Conservation (phyloP, 1,284 basidiomycete genomes). For the Puccinia coronata region DNA sequence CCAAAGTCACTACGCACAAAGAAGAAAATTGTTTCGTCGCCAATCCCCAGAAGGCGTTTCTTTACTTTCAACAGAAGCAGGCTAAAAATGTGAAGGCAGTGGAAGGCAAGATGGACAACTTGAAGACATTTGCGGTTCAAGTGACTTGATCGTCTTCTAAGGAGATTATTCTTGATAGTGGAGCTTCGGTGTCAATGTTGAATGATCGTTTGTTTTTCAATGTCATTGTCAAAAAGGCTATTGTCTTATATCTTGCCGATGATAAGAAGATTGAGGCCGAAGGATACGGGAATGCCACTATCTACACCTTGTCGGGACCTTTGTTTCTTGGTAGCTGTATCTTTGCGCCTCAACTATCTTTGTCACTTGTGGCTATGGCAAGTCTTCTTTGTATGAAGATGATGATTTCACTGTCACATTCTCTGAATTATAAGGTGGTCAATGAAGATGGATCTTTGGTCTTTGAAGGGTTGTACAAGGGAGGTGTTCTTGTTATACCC, state of each 20-base stretch:
- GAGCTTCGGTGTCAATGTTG: background rate
- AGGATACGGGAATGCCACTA: background rate
- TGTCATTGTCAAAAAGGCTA: background rate
- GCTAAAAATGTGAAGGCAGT: background rate
- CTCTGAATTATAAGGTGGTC: too few relatives aligned
- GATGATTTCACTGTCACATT: too few relatives aligned
- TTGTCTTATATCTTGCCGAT: background rate
- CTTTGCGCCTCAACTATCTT: background rate
- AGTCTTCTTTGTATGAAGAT: background rate
- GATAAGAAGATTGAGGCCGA: background rate
- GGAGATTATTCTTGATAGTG: background rate
- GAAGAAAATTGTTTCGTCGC: background rate
- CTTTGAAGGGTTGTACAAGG: background rate
- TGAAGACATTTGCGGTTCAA: background rate
- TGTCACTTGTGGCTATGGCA: background rate
- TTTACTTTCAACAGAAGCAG: background rate
- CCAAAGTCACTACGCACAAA: background rate
- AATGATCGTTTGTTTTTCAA: background rate
- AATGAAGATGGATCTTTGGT: background rate
- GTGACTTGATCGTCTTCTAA: background rate
- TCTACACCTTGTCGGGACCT: background rate
- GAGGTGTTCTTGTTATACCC: background rate
- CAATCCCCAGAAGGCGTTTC: background rate
- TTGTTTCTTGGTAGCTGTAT: background rate
- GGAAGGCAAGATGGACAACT: background rate